Evolutionary conservation across 306 rosid genomes (phyloP).

Genomic region (Pterocarpus santalinus): DNA sequence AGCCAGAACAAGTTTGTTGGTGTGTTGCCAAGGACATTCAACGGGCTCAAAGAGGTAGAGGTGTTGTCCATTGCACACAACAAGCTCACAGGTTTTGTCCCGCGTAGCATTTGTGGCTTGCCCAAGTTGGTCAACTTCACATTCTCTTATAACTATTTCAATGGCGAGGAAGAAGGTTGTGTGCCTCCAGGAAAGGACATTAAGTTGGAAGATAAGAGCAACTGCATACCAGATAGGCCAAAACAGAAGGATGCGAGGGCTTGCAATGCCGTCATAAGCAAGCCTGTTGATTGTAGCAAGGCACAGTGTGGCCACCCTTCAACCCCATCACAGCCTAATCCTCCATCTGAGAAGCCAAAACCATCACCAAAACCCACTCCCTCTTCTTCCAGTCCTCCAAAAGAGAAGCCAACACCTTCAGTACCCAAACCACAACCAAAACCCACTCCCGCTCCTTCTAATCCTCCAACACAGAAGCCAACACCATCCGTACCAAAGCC

Average conservation of each 20-base stretch:
- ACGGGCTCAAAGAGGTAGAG: conserved; percentile 48
- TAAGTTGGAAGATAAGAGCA: conserved; percentile 52
- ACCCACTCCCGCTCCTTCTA: background rate
- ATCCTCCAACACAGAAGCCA: conserved; percentile 36
- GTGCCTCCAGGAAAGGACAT: conserved; percentile 45
- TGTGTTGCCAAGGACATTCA: conserved; percentile 54
- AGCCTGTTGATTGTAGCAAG: conserved; percentile 77
- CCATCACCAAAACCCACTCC: background rate
- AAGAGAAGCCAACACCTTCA: conserved; percentile 37
- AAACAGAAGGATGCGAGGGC: conserved; percentile 53
- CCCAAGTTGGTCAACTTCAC: conserved; percentile 65
- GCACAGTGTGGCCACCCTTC: conserved; percentile 58
- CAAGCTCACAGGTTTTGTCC: conserved; percentile 71
- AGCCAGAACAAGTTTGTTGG: conserved; percentile 65
- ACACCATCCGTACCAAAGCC: conserved; percentile 22
- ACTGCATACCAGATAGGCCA: conserved; percentile 73
- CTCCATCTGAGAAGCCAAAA: conserved; percentile 40
- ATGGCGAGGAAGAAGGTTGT: conserved; percentile 65
- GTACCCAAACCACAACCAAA: background rate
- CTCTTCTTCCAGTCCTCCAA: conserved; percentile 8
- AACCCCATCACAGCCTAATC: background rate
- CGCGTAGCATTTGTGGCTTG: conserved; percentile 58
- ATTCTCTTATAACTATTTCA: conserved; percentile 69
- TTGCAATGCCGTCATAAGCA: conserved; percentile 62
- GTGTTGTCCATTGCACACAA: conserved; percentile 58